Evolutionary conservation across 73 alveolate genomes (phyloP), one percentile per base, ranked within the genome.

Genomic region (Breviolum minutum): DNA sequence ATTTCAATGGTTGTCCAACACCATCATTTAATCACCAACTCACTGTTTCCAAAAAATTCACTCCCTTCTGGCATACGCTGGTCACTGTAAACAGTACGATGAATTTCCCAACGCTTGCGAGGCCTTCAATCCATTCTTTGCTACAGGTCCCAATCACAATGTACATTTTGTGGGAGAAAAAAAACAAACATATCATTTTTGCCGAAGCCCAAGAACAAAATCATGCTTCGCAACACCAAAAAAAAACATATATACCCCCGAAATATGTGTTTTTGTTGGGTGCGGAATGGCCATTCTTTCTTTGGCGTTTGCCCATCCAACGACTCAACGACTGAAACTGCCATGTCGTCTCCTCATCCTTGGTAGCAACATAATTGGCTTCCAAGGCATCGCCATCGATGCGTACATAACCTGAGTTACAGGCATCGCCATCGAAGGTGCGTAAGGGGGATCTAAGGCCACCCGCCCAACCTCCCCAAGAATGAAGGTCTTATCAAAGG

Each of bases 321-420:
- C 54, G 54, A 40, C 3, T 3, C 54, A 40, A 40, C 54, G 30
- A 26, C 29, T 17, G 32, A 9, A 40, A 40, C 54, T n/a, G 87
- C 87, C 32, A 14, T 32, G 90, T 68, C 68, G 54, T 40, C 54
- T 40, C 54, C 54, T 40, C 95, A 84, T 88, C 86, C 86, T 88
- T 88, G 73, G 95, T 88, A 60, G 84, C 95, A 26, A 88, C 40
- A 70, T 88, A 88, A 71, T 70, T 74, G 54, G 95, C 95, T 20
- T 74, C 86, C 85, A 88, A 54, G 60, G 73, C 95, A 30, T 88
- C 95, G 22, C 22, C 85, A 27, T 22, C 17, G 70, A 88, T 88
- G 95, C 95, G 95, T 48, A 88, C 95, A 62, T 63, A 88, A 70
- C 95, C 95, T 88, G 32, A 20, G 81, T 30, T n/a, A 40, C 3